phyloP scores from a whole-genome alignment of 2,329 filamentous ascomycete species.

The Fusarium penzigii region DNA sequence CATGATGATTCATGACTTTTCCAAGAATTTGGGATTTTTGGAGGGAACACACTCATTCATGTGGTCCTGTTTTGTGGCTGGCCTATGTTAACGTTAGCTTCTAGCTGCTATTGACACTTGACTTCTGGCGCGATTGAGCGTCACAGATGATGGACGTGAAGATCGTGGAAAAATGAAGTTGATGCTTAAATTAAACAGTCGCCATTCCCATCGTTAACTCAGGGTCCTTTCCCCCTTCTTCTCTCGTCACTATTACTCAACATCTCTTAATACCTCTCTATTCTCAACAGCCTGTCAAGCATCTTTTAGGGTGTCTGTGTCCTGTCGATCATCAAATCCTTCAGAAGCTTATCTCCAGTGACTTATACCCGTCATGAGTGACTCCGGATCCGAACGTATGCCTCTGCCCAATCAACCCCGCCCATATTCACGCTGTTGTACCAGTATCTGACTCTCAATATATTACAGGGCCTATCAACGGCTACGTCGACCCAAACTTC shows the following conservation, averaged over 20 bases:
- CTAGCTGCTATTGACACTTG: background rate
- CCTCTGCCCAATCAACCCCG: background rate
- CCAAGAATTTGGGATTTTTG: background rate
- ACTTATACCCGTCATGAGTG: background rate
- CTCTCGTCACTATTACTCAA: background rate
- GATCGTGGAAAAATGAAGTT: background rate
- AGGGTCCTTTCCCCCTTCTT: background rate
- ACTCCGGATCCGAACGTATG: background rate
- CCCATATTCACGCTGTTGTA: background rate
- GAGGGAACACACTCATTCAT: background rate
- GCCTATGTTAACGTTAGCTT: background rate
- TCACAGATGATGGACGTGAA: background rate
- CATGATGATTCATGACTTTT: slow-evolving; percentile 27
- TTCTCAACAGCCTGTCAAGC: background rate
- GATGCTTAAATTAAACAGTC: background rate
- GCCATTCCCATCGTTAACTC: background rate
- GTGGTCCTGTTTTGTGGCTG: background rate
- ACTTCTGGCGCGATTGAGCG: background rate
- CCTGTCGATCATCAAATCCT: background rate
- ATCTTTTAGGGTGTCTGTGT: background rate
- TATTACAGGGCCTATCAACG: slow-evolving; percentile 15
- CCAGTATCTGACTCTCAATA: slow-evolving; percentile 1
- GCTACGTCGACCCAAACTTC: slow-evolving; percentile 54
- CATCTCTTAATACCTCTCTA: too few species aligned
- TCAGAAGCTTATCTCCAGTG: background rate